Base-by-base conservation (phyloP, 2,329 filamentous ascomycete species). In the Colletotrichum abscissum region DNA sequence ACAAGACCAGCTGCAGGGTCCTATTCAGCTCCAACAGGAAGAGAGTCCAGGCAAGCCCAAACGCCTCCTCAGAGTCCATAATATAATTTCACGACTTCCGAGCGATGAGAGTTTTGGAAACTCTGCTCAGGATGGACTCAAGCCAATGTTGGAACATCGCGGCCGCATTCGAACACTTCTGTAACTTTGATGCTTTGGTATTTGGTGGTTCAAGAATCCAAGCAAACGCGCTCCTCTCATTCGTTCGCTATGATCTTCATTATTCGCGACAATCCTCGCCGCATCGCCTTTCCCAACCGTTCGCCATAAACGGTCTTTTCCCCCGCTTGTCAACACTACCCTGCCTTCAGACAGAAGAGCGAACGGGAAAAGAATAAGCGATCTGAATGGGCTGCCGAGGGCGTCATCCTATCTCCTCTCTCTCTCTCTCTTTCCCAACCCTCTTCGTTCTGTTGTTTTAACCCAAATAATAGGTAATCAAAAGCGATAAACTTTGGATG, bases 201-300 rank as follows among this genome's bases (percentile, higher is more conserved):
- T n/a, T 69, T 69, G 14, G 35, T 64, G 35, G 30, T 57, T 12
- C 8, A 38, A 46, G 46, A 26, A 12, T 4, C 35, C 12, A 38
- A 30, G 4, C 26, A 33, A 63, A 30, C 8, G 19, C 8, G 14
- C 54, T 22, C 22, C 28, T 69, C 54, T 22, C 58, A 72, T 69
- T 69, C 69, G 69, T 26, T 26, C 55, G 22, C 16, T 30, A n/a
- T 26, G 6, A 22, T 28, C 35, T 28, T 30, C 28, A 55, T 24
- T 33, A n/a, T 58, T 72, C 69, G 64, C 69, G 59, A 57, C 30
- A 72, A 68, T 69, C 42, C 65, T 68, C 69, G 69, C 63, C n/a
- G 46, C 19, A 54, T 24, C 60, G 19, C 4, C 35, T 22, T 22
- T 5, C 9, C 42, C 42, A 14, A 24, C 60, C 42, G 52, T 11